A percentile compares a stretch with the other conserved stretches of the same genome.
phyloP scores from a whole-genome alignment of 73 alveolate genomes.

The Paramecium sexaurelia region DNA sequence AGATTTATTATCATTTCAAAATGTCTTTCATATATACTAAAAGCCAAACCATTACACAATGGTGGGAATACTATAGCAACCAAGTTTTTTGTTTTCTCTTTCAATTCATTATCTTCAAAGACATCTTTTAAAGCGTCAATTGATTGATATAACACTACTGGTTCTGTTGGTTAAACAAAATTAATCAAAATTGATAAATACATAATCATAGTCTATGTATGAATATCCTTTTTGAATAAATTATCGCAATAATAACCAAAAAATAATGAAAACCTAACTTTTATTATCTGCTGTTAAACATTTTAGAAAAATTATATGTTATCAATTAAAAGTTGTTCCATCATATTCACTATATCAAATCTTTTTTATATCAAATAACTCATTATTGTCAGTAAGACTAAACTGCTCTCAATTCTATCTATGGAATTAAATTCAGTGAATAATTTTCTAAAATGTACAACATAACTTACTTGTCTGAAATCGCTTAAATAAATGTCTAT shows the following conservation, averaged over 20 bases:
- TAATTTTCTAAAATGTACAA: neutral
- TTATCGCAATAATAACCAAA: slow-evolving; percentile 59
- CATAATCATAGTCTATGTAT: neutral
- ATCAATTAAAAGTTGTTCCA: slow-evolving; percentile 40
- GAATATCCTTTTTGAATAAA: slow-evolving; percentile 40
- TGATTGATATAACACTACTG: slow-evolving; percentile 50
- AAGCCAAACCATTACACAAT: neutral
- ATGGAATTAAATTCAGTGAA: neutral
- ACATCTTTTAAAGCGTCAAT: slow-evolving; percentile 56
- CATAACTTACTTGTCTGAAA: neutral
- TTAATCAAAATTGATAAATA: neutral
- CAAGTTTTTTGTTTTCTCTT: neutral
- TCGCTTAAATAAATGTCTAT: neutral
- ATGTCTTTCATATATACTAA: slow-evolving; percentile 33
- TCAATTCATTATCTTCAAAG: slow-evolving; percentile 57
- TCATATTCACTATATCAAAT: slow-evolving; percentile 49
- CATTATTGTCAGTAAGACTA: slow-evolving; percentile 32
- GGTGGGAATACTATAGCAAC: slow-evolving; percentile 5
- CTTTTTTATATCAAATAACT: slow-evolving; percentile 59
- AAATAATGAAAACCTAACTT: slow-evolving; percentile 51
- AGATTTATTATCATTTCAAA: slow-evolving; percentile 50
- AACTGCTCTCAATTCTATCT: slow-evolving; percentile 55
- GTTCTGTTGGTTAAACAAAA: slow-evolving; percentile 1
- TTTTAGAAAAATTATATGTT: slow-evolving; percentile 15
- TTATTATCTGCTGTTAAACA: neutral